Conservation (phyloP, 2,329 filamentous ascomycete genomes). For the Microcera coccophila region DNA sequence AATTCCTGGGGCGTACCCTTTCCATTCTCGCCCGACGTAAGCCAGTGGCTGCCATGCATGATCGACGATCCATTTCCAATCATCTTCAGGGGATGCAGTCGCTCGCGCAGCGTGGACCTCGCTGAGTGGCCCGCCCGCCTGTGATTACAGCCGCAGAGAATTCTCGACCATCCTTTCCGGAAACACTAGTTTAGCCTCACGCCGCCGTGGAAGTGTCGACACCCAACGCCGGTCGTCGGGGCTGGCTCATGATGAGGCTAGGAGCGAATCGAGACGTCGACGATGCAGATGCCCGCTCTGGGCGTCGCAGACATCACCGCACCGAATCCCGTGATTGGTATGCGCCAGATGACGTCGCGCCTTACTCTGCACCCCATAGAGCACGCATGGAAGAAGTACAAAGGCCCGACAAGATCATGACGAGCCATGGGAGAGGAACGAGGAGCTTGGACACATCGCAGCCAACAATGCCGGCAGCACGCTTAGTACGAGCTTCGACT, state of each 20-base stretch:
- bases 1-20: slow-evolving; percentile 24
- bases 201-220: slow-evolving; percentile 22
- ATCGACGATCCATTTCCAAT: slow-evolving; percentile 28
- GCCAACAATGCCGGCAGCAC: slow-evolving; percentile 28
- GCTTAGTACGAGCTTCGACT: slow-evolving; percentile 27
- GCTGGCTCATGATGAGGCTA: slow-evolving; percentile 30
- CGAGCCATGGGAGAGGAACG: slow-evolving; percentile 20
- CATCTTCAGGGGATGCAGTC: slow-evolving; percentile 24
- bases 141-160: slow-evolving; percentile 11
- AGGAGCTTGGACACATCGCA: slow-evolving; percentile 29
- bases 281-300: slow-evolving; percentile 24
- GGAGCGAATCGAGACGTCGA: slow-evolving; percentile 30
- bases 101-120: slow-evolving; percentile 27
- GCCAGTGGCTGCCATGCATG: slow-evolving; percentile 30
- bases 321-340: slow-evolving; percentile 25
- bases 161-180: slow-evolving; percentile 13
- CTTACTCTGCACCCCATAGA: slow-evolving; percentile 28
- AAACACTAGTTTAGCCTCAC: slow-evolving; percentile 19
- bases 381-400: slow-evolving; percentile 29
- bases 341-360: slow-evolving; percentile 23
- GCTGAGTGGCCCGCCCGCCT: slow-evolving; percentile 24
- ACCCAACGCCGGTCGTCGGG: slow-evolving; percentile 24
- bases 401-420: slow-evolving; percentile 26
- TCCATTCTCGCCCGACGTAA: slow-evolving; percentile 25
- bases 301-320: slow-evolving; percentile 27